Conservation (phyloP, 768 basidiomycete species). For the Leccinum subgranulosum region DNA sequence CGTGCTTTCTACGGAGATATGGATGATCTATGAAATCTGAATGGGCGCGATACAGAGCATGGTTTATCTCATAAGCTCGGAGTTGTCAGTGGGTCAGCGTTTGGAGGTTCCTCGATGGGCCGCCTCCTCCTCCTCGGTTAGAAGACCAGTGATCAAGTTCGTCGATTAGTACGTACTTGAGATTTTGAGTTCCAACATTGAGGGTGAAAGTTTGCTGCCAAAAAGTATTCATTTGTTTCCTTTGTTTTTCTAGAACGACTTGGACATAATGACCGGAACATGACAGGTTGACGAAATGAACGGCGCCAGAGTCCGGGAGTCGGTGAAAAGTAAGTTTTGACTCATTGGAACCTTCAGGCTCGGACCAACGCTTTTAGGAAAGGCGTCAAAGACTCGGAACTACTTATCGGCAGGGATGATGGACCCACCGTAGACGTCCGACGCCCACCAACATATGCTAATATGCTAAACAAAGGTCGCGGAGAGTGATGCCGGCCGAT, state of each 20-base stretch:
- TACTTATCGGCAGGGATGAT: background rate
- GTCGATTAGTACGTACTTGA: background rate
- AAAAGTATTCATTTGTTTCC: background rate
- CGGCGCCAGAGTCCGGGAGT: background rate
- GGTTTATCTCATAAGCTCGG: background rate
- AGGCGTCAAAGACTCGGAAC: background rate
- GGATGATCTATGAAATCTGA: background rate
- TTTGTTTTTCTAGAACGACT: background rate
- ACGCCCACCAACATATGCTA: too few species aligned
- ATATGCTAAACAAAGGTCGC: too few species aligned
- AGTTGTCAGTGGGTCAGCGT: background rate
- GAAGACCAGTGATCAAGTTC: background rate
- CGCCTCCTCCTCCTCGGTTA: background rate
- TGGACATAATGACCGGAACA: background rate
- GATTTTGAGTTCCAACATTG: background rate
- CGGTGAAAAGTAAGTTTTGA: background rate
- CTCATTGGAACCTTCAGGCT: background rate
- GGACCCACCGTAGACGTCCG: too few species aligned
- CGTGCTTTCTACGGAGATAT: background rate
- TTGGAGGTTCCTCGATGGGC: background rate
- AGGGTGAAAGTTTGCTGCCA: too few species aligned
- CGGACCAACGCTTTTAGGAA: background rate
- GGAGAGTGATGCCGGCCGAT: background rate
- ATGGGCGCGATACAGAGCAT: background rate
- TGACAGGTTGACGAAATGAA: background rate